phyloP scores from a whole-genome alignment of 2,329 filamentous ascomycete genomes.

The Botrytis hyacinthi region DNA sequence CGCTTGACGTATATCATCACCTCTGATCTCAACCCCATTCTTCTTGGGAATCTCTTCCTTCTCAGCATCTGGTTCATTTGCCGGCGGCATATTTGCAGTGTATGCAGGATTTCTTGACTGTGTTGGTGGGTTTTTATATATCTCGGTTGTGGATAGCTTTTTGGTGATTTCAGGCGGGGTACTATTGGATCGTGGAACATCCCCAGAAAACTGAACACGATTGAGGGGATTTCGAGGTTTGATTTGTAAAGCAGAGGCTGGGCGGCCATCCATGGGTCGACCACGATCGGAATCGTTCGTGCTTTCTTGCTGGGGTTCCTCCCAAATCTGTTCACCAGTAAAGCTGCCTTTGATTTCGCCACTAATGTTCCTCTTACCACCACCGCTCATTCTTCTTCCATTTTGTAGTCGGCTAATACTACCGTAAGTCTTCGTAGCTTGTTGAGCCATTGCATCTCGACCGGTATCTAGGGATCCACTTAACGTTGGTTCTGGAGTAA shows the following conservation, averaged over 20 bases:
- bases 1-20: slow-evolving; percentile 84
- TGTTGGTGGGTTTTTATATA: slow-evolving; percentile 78
- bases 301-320: slow-evolving; percentile 66
- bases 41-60: slow-evolving; percentile 47
- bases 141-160: slow-evolving; percentile 59
- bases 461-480: slow-evolving; percentile 32
- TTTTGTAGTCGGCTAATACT: slow-evolving; percentile 26
- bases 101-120: slow-evolving; percentile 82
- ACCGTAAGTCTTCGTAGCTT: slow-evolving; percentile 32
- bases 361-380: slow-evolving; percentile 61
- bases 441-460: slow-evolving; percentile 21
- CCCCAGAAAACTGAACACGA: slow-evolving; percentile 51
- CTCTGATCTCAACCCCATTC: slow-evolving; percentile 77
- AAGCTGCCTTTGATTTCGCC: slow-evolving; percentile 63
- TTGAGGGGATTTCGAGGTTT: slow-evolving; percentile 66
- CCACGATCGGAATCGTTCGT: slow-evolving; percentile 24
- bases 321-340: slow-evolving; percentile 80
- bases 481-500: slow-evolving; percentile 31
- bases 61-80: slow-evolving; percentile 37
- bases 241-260: slow-evolving; percentile 50
- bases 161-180: slow-evolving; percentile 44
- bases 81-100: slow-evolving; percentile 57
- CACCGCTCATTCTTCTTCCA: slow-evolving; percentile 29
- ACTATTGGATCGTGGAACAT: slow-evolving; percentile 45
- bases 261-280: slow-evolving; percentile 32